Base-by-base conservation (phyloP, 768 basidiomycete genomes). In the Pleurotus ostreatus region DNA sequence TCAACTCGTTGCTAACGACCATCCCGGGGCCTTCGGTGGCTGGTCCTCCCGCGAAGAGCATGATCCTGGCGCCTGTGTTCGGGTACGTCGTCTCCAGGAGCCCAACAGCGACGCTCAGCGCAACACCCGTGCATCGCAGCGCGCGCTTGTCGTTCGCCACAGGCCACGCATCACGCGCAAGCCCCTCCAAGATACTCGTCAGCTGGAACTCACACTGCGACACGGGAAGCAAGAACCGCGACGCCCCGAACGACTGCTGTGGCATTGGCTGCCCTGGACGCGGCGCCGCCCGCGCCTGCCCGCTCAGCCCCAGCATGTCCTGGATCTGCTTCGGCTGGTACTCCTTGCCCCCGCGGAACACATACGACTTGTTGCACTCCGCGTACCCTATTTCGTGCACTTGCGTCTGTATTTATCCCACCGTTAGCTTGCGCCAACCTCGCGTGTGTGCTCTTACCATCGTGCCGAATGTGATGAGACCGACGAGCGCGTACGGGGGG, bases 271-370 rank as follows among this genome's bases (percentile, higher is more conserved):
- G 90, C 2, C 90, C 92, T 4, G 91, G 89, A 40, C 91, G 89
- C 49, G 92, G 92, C 2, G 91, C 90, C 16, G 89, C 91, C 20
- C 91, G 88, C 61, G 84, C 82, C 60, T 85, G 85, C 2, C 88
- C 79, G 65, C 81, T 85, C 44, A 98, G 81, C 22, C 90, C 92
- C 41, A 98, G 89, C 95, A 99, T 98, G 64, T 98, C 96, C 70
- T 94, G 92, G 61, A 98, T 98, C 62, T 97, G 94, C 75, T 98
- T 98, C 40, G 92, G 86, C 55, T 86, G 72, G 68, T 99, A 98
- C 64, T 99, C 97, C 72, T 98, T 99, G 11, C 88, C 91, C 44
- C 97, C 97, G 23, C 96, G 89, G 85, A 99, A 99, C 56, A 98
- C 97, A 70, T 97, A 98, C 3, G 95, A 97, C 71, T 98, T 98